These are phyloP conservation scores for Pythium periplocum DNA, from an alignment of 352 stramenopile genomes.

Conservation along the genomic window DNA sequence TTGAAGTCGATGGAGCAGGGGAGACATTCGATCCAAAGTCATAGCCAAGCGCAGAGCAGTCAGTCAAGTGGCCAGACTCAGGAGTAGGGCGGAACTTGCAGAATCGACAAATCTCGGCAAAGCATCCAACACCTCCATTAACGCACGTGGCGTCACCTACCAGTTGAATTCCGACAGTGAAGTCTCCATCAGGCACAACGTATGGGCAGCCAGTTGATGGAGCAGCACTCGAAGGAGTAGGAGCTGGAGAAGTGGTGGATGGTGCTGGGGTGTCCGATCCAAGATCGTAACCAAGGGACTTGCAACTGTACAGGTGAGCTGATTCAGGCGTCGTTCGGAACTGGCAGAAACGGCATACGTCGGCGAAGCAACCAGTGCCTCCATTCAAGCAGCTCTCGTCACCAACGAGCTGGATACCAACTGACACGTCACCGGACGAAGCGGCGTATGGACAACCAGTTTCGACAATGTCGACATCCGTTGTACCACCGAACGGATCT, in stretches of 20 bases:
- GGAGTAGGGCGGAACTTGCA: conserved; percentile 12
- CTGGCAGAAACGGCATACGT: conserved; percentile 36
- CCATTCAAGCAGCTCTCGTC: conserved; percentile 1
- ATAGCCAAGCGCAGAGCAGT: conserved; percentile 9
- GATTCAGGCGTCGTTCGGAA: conserved; percentile 10
- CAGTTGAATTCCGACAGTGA: conserved; percentile 7
- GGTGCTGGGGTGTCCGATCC: neutral
- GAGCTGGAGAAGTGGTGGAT: neutral
- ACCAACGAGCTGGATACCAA: conserved; percentile 14
- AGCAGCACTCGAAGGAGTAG: neutral
- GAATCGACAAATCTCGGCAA: conserved; percentile 13
- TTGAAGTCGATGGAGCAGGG: no score
- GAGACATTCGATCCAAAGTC: neutral
- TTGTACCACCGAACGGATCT: neutral
- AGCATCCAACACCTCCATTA: conserved; percentile 18
- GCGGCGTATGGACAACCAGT: conserved; percentile 10
- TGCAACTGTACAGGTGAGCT: conserved; percentile 14
- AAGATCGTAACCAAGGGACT: conserved; percentile 4
- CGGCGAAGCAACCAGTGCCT: no score
- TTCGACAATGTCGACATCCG: neutral
- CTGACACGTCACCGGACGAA: conserved; percentile 12
- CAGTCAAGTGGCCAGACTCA: conserved; percentile 12
- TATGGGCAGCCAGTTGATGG: conserved; percentile 6
- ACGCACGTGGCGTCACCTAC: conserved; percentile 22
- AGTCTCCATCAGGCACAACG: conserved; percentile 20